Evolutionary conservation across 2,329 filamentous ascomycete species (phyloP).

Genomic region (Sporothrix mexicana): DNA sequence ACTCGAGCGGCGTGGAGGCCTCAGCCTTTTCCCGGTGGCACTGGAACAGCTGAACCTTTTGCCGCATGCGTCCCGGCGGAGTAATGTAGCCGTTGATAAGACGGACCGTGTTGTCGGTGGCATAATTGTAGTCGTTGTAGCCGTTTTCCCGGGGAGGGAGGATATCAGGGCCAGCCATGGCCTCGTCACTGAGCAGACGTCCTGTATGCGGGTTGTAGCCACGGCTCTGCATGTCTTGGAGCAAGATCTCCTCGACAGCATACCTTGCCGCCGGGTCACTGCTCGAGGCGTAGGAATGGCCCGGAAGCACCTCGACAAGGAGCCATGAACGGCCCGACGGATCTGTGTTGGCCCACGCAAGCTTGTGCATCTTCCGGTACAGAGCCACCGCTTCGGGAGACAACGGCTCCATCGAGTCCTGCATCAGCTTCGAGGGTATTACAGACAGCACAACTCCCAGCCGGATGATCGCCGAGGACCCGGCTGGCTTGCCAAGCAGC

Average conservation of each 20-base stretch:
- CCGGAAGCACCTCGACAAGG: not conserved
- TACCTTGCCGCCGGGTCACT: not conserved
- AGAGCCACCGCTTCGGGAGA: not conserved
- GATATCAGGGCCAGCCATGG: not conserved
- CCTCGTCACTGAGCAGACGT: not conserved
- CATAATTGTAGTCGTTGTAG: not conserved
- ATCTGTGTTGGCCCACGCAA: not conserved
- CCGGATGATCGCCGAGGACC: not conserved
- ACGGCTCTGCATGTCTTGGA: not conserved
- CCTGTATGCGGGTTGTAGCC: slow-evolving; percentile 20
- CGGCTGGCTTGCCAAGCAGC: slow-evolving; percentile 15
- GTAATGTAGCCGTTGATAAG: slow-evolving; percentile 34
- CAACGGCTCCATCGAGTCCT: not conserved
- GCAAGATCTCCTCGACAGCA: not conserved
- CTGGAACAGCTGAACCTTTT: slow-evolving; percentile 37
- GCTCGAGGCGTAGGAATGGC: not conserved
- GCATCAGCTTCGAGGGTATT: not conserved
- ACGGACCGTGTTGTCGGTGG: not conserved
- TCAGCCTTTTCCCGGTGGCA: slow-evolving; percentile 8
- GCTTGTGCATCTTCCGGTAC: slow-evolving; percentile 4
- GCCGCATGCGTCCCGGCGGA: not conserved
- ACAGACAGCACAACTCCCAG: not conserved
- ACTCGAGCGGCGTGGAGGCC: slow-evolving; percentile 33
- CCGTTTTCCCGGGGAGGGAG: not conserved
- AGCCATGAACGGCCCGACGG: not conserved